Conservation (phyloP, 345 rosid species). For the Eucalyptus victrix region DNA sequence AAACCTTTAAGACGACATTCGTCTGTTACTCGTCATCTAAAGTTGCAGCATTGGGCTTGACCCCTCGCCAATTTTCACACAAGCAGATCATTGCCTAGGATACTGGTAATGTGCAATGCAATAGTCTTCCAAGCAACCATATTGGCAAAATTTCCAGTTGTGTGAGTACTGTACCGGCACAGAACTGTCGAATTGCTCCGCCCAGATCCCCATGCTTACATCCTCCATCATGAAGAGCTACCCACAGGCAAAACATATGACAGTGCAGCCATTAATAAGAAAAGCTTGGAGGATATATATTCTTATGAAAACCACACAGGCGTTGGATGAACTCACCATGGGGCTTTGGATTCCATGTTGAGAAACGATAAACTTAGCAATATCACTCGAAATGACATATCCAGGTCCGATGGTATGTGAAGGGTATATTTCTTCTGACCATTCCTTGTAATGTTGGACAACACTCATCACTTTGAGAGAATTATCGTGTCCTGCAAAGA, state of each 20-base stretch:
- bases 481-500: background rate
- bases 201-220: slow-evolving; percentile 99
- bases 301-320: background rate
- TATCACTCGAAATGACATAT: slow-evolving; percentile 66
- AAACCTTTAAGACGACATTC: background rate
- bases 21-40: slow-evolving; percentile 30
- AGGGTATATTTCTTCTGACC: slow-evolving; percentile 86
- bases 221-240: slow-evolving; percentile 99
- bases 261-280: background rate
- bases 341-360: slow-evolving; percentile 53
- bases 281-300: background rate
- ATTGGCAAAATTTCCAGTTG: slow-evolving; percentile 92
- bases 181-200: slow-evolving; percentile 62
- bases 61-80: slow-evolving; percentile 81
- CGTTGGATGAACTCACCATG: slow-evolving; percentile 34
- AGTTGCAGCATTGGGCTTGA: slow-evolving; percentile 73
- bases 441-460: slow-evolving; percentile 55
- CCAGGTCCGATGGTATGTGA: slow-evolving; percentile 96
- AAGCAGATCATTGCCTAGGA: slow-evolving; percentile 87
- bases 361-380: slow-evolving; percentile 50
- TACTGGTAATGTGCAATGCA: slow-evolving; percentile 95
- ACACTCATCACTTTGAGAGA: background rate
- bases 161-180: slow-evolving; percentile 71
- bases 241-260: background rate
- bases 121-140: slow-evolving; percentile 82